Conservation (phyloP, 1,284 basidiomycete species). For the Trametes hirsuta region DNA sequence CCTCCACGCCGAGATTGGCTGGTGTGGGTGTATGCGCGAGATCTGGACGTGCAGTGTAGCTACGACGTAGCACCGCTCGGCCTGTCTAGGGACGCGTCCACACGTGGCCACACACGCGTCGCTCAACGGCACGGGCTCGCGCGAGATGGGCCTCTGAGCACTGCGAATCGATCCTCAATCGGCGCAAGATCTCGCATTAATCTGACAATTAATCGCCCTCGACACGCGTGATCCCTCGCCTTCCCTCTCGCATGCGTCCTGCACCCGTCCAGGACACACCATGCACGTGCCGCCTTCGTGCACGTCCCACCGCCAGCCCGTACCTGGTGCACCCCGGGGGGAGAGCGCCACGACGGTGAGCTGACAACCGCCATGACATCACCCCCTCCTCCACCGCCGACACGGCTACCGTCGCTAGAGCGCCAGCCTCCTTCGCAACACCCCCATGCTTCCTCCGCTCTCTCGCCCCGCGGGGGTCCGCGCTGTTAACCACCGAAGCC, state of each 20-base stretch:
- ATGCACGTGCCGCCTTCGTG: not conserved
- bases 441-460: not conserved
- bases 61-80: too few relatives aligned
- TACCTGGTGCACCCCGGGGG: not conserved
- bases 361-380: not conserved
- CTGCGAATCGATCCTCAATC: not conserved
- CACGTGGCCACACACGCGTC: not conserved
- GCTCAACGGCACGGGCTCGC: not conserved
- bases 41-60: not conserved
- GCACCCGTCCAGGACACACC: not conserved
- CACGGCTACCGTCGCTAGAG: not conserved
- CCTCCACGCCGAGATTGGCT: too few relatives aligned
- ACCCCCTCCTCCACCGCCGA: not conserved
- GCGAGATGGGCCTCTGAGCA: not conserved
- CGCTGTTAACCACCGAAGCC: not conserved
- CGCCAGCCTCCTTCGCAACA: not conserved
- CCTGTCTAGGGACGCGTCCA: not conserved
- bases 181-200: not conserved
- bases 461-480: not conserved
- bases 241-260: not conserved
- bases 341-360: too few relatives aligned
- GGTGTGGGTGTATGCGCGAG: too few relatives aligned
- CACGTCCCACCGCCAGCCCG: not conserved
- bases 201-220: slow-evolving; percentile 8
- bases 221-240: not conserved